Conservation (phyloP, 208 protist species). For the Borovskyia barvae region DNA sequence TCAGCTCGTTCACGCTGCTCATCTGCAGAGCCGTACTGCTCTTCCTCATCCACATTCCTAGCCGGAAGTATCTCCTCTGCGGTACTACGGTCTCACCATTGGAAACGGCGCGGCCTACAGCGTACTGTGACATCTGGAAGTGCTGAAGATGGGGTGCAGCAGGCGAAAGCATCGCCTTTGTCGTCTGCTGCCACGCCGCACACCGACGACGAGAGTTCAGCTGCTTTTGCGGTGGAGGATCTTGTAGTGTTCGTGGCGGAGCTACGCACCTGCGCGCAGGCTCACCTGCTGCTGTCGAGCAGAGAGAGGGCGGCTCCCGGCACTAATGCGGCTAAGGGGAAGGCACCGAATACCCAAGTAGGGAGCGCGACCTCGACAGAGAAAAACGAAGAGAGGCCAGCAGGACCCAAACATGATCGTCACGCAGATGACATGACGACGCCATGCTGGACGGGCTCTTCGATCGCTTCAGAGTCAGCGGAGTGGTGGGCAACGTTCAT, state of each 20-base stretch:
- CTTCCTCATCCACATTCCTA: neutral
- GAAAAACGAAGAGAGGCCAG: no score
- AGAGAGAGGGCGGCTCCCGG: neutral
- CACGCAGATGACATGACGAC: neutral
- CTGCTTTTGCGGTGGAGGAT: conserved; percentile 8
- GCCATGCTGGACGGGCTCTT: neutral
- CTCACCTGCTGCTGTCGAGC: conserved; percentile 14
- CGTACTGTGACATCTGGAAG: no score
- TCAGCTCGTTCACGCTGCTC: neutral
- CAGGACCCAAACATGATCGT: no score
- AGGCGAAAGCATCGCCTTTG: neutral
- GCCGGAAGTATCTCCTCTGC: conserved; percentile 3
- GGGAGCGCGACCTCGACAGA: no score
- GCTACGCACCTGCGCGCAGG: conserved; percentile 25
- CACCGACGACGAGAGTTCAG: conserved; percentile 12
- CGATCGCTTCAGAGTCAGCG: conserved; percentile 5
- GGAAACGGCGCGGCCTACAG: conserved; percentile 5
- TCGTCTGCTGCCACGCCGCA: conserved; percentile 13
- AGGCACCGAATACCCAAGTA: no score
- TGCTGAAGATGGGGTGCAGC: neutral
- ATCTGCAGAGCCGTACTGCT: neutral
- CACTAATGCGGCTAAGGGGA: neutral
- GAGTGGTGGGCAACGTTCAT: conserved; percentile 24
- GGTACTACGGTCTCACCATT: conserved; percentile 22
- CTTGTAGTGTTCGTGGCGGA: conserved; percentile 15